phyloP scores from a whole-genome alignment of 169 alveolate species.

The Plasmodium coatneyi region DNA sequence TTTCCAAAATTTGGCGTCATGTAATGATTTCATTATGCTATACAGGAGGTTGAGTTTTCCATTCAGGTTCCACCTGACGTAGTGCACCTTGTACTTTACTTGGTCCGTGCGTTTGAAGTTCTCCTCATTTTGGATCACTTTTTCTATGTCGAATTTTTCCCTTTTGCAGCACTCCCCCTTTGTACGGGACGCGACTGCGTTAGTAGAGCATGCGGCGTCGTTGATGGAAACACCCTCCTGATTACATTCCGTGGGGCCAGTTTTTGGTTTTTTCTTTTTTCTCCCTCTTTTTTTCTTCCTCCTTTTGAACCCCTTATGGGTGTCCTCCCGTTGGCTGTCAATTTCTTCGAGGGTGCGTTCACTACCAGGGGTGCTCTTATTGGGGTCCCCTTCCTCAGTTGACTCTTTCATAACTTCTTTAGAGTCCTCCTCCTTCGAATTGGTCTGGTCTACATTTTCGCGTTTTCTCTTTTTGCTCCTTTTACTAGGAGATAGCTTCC shows the following conservation, averaged over 20 bases:
- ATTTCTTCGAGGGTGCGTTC: not conserved
- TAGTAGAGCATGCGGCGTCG: not conserved
- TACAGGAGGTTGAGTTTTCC: constrained; percentile 4
- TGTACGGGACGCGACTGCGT: not conserved
- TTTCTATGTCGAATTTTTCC: constrained; percentile 39
- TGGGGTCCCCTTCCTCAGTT: not conserved
- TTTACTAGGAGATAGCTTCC: not conserved
- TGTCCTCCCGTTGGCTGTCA: not conserved
- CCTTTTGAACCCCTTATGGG: not conserved
- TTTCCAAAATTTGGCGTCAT: constrained; percentile 25
- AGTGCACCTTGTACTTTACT: constrained; percentile 32
- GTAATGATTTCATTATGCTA: constrained; percentile 50
- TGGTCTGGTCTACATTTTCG: not conserved
- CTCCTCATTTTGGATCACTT: constrained; percentile 32
- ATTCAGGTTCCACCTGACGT: constrained; percentile 22
- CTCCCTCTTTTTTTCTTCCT: constrained; percentile 9
- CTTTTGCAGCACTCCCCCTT: constrained; percentile 8
- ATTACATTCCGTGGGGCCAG: not conserved
- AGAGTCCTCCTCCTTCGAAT: not conserved
- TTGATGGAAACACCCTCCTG: not conserved
- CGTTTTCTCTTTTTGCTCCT: not conserved
- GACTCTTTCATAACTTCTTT: not conserved
- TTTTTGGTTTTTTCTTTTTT: not conserved
- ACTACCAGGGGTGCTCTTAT: not conserved
- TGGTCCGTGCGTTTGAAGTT: not conserved